These are phyloP conservation scores for Graphilbum sp. DNA, from an alignment of 2,329 filamentous ascomycete species.

Conservation along the genomic window DNA sequence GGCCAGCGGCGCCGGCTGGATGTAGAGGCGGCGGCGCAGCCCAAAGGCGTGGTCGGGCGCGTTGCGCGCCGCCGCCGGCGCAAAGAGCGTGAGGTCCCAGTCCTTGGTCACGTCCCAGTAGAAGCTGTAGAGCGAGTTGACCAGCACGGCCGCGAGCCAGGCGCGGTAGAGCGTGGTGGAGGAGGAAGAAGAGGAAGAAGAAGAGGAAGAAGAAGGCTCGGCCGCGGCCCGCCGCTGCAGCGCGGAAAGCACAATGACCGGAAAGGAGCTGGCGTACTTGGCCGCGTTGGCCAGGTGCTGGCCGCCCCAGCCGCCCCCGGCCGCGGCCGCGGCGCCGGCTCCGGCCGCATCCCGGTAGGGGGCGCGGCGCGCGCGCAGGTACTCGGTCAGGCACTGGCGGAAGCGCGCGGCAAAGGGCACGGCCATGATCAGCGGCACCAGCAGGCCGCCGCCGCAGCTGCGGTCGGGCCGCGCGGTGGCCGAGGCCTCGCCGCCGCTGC, in stretches of 20 bases:
- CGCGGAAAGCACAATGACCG: conserved; percentile 69
- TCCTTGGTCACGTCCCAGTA: conserved; percentile 97
- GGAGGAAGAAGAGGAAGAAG: too few relatives aligned
- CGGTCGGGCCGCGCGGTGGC: conserved; percentile 72
- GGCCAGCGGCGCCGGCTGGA: conserved; percentile 46
- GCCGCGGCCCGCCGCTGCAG: conserved; percentile 46
- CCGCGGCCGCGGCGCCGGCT: too few relatives aligned
- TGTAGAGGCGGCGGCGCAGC: conserved; percentile 56
- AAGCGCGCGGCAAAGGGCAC: conserved; percentile 75
- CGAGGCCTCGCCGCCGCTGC: conserved; percentile 36
- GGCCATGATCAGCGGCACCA: conserved; percentile 73
- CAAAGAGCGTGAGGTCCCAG: conserved; percentile 82
- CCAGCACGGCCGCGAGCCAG: conserved; percentile 56
- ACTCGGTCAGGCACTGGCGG: conserved; percentile 85
- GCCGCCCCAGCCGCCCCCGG: conserved; percentile 70
- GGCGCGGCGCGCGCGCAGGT: conserved; percentile 48
- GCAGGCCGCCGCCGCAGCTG: conserved; percentile 58
- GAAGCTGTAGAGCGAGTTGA: conserved; percentile 91
- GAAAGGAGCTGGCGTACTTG: conserved; percentile 90
- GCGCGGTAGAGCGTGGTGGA: conserved; percentile 30
- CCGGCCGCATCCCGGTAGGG: conserved; percentile 34
- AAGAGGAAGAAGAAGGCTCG: conserved; percentile 15
- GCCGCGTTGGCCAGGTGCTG: conserved; percentile 85
- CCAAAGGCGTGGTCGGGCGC: conserved; percentile 57
- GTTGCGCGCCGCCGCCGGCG: conserved; percentile 32